These are phyloP conservation scores for Crithidia fasciculata DNA, from an alignment of 208 protist genomes.

Conservation along the genomic window DNA sequence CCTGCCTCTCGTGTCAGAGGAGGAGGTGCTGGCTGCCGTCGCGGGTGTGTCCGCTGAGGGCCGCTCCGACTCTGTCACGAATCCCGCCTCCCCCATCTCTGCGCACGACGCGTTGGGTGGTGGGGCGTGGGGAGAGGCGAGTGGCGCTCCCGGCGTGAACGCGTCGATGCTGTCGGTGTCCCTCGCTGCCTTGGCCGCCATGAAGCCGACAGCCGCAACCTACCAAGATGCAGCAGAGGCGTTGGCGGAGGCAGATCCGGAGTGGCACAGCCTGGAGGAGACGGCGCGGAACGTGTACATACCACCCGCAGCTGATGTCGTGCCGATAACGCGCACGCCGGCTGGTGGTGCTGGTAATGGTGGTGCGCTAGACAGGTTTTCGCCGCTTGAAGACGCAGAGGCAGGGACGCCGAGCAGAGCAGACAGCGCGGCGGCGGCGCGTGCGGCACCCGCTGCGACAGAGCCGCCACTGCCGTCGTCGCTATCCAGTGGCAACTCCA, in stretches of 20 bases:
- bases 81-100: background rate
- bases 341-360: too few relatives aligned
- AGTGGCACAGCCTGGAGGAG: conserved; percentile 49
- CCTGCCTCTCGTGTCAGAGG: conserved; percentile 26
- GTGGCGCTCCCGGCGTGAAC: background rate
- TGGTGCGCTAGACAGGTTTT: background rate
- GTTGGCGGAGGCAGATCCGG: conserved; percentile 32
- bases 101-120: background rate
- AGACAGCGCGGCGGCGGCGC: too few relatives aligned
- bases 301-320: conserved; percentile 8
- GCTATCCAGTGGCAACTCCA: background rate
- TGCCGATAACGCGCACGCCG: background rate
- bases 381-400: background rate
- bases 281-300: conserved; percentile 33
- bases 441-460: too few relatives aligned
- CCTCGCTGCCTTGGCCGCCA: conserved; percentile 3
- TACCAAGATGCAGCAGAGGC: background rate
- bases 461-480: background rate
- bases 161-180: conserved; percentile 11
- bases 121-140: background rate
- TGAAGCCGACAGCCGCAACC: background rate
- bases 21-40: conserved; percentile 4
- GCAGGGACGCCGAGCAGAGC: background rate
- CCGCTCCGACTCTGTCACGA: background rate
- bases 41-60: background rate